phyloP scores from a whole-genome alignment of 371 early-diverging fungal species.

The Synchytrium microbalum region DNA sequence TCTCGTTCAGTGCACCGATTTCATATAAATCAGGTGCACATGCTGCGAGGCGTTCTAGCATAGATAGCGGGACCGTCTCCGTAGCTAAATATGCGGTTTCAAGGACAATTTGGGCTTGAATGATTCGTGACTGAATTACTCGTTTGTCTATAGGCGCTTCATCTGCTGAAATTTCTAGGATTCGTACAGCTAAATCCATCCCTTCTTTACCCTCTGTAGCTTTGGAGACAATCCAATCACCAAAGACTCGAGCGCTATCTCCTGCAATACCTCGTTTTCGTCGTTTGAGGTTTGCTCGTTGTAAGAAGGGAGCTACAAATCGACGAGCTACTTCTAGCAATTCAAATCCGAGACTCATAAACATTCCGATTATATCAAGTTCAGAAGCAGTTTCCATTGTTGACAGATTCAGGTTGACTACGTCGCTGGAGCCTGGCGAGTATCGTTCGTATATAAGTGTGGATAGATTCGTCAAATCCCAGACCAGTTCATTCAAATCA shows the following conservation, averaged over 20 bases:
- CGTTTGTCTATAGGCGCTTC: slow-evolving; percentile 21
- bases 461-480: slow-evolving; percentile 51
- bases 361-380: slow-evolving; percentile 15
- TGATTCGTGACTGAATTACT: slow-evolving; percentile 15
- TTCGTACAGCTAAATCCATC: slow-evolving; percentile 52
- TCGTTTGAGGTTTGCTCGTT: slow-evolving; percentile 47
- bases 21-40: background rate
- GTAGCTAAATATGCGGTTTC: slow-evolving; percentile 11
- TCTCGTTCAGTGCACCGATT: background rate
- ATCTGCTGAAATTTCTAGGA: slow-evolving; percentile 52
- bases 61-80: slow-evolving; percentile 32
- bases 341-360: slow-evolving; percentile 41
- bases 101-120: slow-evolving; percentile 9
- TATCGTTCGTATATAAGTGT: slow-evolving; percentile 48
- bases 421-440: background rate
- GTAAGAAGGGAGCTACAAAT: slow-evolving; percentile 45
- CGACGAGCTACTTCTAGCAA: slow-evolving; percentile 34
- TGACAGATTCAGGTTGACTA: slow-evolving; percentile 13
- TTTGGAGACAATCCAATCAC: slow-evolving; percentile 47
- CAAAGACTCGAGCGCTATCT: background rate
- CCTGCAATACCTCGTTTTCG: slow-evolving; percentile 14
- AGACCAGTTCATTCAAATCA: slow-evolving; percentile 36
- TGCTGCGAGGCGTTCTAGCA: slow-evolving; percentile 2
- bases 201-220: slow-evolving; percentile 49
- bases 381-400: slow-evolving; percentile 10